Percentiles rank a stretch among this genome's conserved stretches.
These are phyloP conservation scores for Rubus parviflorus DNA, from an alignment of 306 rosid species.

Conservation along the genomic window DNA sequence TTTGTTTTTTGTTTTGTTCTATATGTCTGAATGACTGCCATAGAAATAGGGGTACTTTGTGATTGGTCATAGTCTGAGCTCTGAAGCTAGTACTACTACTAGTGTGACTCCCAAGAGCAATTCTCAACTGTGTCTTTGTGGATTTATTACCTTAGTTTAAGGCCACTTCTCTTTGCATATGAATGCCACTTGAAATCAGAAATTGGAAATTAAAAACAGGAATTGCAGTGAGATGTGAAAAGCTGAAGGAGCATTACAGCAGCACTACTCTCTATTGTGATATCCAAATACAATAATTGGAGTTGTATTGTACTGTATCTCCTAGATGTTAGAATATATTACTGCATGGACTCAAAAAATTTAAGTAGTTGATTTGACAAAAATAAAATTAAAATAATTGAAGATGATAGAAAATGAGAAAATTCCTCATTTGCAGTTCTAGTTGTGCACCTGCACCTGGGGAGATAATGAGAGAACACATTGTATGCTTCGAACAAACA, in stretches of 20 bases:
- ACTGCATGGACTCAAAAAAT: not conserved
- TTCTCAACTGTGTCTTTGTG: not conserved
- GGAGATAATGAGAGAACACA: no score
- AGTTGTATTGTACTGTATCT: not conserved
- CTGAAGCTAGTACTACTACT: not conserved
- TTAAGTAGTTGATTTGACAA: not conserved
- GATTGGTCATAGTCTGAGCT: constrained; percentile 18
- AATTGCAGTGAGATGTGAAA: not conserved
- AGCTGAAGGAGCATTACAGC: constrained; percentile 1
- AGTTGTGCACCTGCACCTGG: not conserved
- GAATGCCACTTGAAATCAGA: not conserved
- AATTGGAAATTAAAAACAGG: not conserved
- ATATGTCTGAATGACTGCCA: constrained; percentile 9
- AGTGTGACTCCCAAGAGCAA: not conserved
- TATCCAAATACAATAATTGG: not conserved
- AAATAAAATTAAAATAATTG: no score
- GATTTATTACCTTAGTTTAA: not conserved
- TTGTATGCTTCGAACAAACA: no score
- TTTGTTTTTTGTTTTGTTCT: constrained; percentile 5
- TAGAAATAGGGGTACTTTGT: constrained; percentile 20
- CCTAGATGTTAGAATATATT: not conserved
- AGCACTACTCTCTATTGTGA: constrained; percentile 1
- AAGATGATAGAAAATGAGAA: no score
- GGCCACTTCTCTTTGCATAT: not conserved
- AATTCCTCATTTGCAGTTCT: not conserved